These are phyloP conservation scores for Crithidia mellificae DNA, from an alignment of 208 protist genomes.

Conservation along the genomic window DNA sequence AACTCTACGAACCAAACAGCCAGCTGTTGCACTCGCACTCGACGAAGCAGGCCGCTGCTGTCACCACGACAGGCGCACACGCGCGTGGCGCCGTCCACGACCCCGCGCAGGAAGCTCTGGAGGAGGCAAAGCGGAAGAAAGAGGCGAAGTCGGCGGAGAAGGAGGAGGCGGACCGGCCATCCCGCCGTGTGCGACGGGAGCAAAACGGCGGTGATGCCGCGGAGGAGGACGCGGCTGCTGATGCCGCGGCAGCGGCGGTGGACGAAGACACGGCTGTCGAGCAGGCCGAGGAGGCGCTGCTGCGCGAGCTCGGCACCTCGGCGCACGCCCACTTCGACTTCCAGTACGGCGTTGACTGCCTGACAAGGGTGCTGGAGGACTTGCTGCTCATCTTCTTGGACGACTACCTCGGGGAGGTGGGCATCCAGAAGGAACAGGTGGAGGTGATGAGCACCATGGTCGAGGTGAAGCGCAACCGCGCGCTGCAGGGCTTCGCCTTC, in stretches of 20 bases:
- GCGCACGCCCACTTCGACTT: constrained; percentile 54
- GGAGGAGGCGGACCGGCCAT: constrained; percentile 13
- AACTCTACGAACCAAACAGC: constrained; percentile 86
- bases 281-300: constrained; percentile 48
- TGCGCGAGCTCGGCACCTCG: constrained; percentile 33
- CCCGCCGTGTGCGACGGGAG: constrained; percentile 16
- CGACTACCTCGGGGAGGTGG: constrained; percentile 91
- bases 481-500: constrained; percentile 86
- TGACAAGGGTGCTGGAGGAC: constrained; percentile 71
- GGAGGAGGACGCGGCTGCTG: neutral
- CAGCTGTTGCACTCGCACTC: constrained; percentile 27
- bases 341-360: constrained; percentile 64
- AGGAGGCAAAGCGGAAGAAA: constrained; percentile 24
- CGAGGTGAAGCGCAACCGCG: constrained; percentile 85
- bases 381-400: constrained; percentile 87
- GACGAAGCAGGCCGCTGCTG: constrained; percentile 1
- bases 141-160: constrained; percentile 5
- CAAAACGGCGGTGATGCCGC: neutral
- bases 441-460: constrained; percentile 92
- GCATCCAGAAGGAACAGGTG: constrained; percentile 88
- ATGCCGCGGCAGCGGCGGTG: no score
- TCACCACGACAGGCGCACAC: neutral
- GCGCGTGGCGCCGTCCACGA: constrained; percentile 17
- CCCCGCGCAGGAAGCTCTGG: constrained; percentile 38
- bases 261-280: constrained; percentile 42